Evolutionary conservation across 1,284 basidiomycete species (phyloP).

Genomic region (Papiliotrema nemorosa): DNA sequence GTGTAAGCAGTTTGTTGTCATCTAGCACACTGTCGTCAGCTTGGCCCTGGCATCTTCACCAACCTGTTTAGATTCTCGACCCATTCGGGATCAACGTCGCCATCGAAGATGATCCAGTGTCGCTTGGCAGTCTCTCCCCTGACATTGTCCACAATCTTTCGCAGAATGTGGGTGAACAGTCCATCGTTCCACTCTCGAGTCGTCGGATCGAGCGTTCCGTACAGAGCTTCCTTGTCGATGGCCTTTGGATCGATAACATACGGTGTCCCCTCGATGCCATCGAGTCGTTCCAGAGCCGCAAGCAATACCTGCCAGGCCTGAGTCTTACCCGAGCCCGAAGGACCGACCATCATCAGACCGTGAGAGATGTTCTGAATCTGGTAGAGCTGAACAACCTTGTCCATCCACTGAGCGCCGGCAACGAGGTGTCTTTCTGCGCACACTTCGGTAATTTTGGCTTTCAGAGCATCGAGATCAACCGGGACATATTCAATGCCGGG

Average conservation of each 20-base stretch:
- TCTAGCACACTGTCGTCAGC: slow-evolving; percentile 77
- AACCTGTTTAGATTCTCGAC: slow-evolving; percentile 99
- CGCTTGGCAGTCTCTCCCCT: slow-evolving; percentile 94
- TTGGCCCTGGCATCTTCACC: slow-evolving; percentile 23
- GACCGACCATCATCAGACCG: slow-evolving; percentile 99
- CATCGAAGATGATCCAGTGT: slow-evolving; percentile 99
- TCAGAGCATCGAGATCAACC: slow-evolving; percentile 80
- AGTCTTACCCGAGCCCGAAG: slow-evolving; percentile 95
- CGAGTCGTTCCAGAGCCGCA: slow-evolving; percentile 82
- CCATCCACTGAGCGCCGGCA: slow-evolving; percentile 82
- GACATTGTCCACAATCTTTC: slow-evolving; percentile 98
- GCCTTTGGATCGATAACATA: slow-evolving; percentile 99
- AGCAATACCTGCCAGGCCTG: slow-evolving; percentile 95
- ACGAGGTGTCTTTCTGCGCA: slow-evolving; percentile 83
- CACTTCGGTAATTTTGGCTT: slow-evolving; percentile 77
- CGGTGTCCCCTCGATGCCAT: slow-evolving; percentile 85
- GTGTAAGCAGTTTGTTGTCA: slow-evolving; percentile 95
- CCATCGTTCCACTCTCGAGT: slow-evolving; percentile 99
- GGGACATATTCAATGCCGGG: slow-evolving; percentile 89
- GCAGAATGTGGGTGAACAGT: slow-evolving; percentile 93
- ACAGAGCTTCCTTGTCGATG: slow-evolving; percentile 96
- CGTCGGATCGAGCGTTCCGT: slow-evolving; percentile 94
- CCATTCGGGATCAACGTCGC: slow-evolving; percentile 99
- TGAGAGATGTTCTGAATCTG: slow-evolving; percentile 99
- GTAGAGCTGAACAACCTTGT: slow-evolving; percentile 95